phyloP scores from a whole-genome alignment of 768 basidiomycete genomes.

The Auricularia auricula-judae region DNA sequence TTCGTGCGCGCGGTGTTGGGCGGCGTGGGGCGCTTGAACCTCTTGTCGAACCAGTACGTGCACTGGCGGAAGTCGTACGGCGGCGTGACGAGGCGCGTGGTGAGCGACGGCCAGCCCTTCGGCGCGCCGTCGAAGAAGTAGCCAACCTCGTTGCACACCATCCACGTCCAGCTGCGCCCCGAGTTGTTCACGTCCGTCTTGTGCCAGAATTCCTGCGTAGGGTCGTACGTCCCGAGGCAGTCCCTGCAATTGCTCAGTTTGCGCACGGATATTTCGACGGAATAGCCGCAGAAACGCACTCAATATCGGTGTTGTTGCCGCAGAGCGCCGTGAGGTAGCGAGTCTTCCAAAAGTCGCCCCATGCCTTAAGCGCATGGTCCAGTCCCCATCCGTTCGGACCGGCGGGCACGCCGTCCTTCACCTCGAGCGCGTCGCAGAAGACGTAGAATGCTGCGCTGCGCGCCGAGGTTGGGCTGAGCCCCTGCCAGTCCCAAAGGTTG shows the following conservation, averaged over 20 bases:
- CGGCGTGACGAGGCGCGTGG: slow-evolving; percentile 44
- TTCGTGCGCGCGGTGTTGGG: slow-evolving; percentile 33
- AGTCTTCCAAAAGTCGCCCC: slow-evolving; percentile 10
- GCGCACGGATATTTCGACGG: background rate
- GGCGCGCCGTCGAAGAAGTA: slow-evolving; percentile 33
- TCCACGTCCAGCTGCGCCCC: slow-evolving; percentile 60
- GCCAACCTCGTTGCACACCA: slow-evolving; percentile 68
- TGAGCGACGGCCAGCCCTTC: slow-evolving; percentile 26
- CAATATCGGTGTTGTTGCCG: slow-evolving; percentile 24
- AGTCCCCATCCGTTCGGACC: slow-evolving; percentile 12
- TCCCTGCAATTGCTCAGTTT: slow-evolving; percentile 12
- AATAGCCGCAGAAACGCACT: slow-evolving; percentile 29
- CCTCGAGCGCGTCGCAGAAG: slow-evolving; percentile 61
- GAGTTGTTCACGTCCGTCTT: slow-evolving; percentile 44
- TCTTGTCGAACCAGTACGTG: slow-evolving; percentile 13
- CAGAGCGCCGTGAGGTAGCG: slow-evolving; percentile 36
- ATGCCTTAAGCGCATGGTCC: slow-evolving; percentile 9
- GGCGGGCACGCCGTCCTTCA: slow-evolving; percentile 43
- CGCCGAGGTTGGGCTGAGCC: slow-evolving; percentile 39
- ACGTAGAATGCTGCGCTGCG: slow-evolving; percentile 37
- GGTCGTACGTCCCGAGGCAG: slow-evolving; percentile 33
- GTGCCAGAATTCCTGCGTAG: slow-evolving; percentile 34
- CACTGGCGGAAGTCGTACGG: slow-evolving; percentile 39
- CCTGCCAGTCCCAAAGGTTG: slow-evolving; percentile 62
- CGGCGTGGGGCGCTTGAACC: slow-evolving; percentile 46